Conservation (phyloP, 306 rosid species). For the Castanea sativa region DNA sequence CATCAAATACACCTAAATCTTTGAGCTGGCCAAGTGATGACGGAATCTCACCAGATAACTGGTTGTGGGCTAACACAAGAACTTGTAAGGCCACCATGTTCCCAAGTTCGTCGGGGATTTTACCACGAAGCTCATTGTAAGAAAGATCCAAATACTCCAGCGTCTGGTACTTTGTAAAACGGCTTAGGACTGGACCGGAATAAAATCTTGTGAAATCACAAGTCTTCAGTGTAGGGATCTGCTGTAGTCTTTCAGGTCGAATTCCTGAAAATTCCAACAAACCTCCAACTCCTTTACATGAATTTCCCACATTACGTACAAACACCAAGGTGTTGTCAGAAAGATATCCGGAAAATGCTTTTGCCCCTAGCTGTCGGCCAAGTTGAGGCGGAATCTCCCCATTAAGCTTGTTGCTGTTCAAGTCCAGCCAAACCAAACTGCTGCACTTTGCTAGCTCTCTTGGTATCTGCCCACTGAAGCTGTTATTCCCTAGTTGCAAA, state of each 20-base stretch:
- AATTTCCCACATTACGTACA: constrained; percentile 85
- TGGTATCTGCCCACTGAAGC: constrained; percentile 85
- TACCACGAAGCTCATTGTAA: constrained; percentile 82
- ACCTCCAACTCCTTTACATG: constrained; percentile 96
- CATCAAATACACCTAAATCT: constrained; percentile 88
- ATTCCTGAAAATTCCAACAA: constrained; percentile 87
- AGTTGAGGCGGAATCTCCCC: constrained; percentile 94
- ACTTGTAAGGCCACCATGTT: constrained; percentile 95
- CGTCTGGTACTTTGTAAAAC: constrained; percentile 87
- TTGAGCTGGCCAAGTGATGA: constrained; percentile 75
- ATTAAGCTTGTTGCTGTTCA: constrained; percentile 92
- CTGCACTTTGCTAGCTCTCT: constrained; percentile 74
- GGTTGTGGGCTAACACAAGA: constrained; percentile 87
- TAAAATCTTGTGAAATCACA: constrained; percentile 88
- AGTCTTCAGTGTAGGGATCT: constrained; percentile 75
- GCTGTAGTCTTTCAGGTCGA: constrained; percentile 78
- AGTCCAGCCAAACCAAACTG: constrained; percentile 97
- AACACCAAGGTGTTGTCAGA: constrained; percentile 89
- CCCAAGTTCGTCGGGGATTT: constrained; percentile 86
- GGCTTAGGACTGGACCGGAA: constrained; percentile 85
- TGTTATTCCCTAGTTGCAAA: constrained; percentile 91
- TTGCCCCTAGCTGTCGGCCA: constrained; percentile 87
- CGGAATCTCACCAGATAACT: constrained; percentile 92
- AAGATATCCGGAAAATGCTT: constrained; percentile 75
- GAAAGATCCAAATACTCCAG: constrained; percentile 95